Percentiles rank a stretch among this genome's conserved stretches.
Evolutionary conservation across 2,329 filamentous ascomycete species (phyloP).

Genomic region (Helicocarpus griseus): DNA sequence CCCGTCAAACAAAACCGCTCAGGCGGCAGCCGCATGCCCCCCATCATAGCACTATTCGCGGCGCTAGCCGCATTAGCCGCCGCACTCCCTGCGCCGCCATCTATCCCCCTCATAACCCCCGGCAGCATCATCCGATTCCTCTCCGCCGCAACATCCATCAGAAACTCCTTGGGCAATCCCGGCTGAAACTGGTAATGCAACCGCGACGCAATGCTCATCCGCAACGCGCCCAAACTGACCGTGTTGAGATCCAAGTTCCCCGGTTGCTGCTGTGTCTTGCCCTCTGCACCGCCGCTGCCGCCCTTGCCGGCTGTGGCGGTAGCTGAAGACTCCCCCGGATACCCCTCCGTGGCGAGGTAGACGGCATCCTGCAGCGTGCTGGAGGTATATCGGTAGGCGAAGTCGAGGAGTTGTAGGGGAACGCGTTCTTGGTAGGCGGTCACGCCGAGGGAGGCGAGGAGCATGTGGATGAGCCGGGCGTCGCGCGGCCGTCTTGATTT

Average conservation of each 20-base stretch:
- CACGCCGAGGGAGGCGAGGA: constrained; percentile 40
- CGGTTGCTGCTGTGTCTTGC: constrained; percentile 9
- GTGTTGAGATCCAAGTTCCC: constrained; percentile 15
- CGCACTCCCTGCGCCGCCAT: constrained; percentile 10
- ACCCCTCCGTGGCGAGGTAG: constrained; percentile 42
- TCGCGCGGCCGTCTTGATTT: constrained; percentile 40
- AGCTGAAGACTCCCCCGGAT: constrained; percentile 29
- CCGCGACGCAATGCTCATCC: constrained; percentile 51
- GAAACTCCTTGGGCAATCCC: constrained; percentile 51
- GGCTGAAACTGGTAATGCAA: constrained; percentile 52
- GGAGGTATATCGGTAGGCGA: constrained; percentile 46
- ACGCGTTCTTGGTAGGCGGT: constrained; percentile 44
- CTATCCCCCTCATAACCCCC: constrained; percentile 41
- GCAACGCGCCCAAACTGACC: constrained; percentile 48
- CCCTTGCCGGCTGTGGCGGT: constrained; percentile 24
- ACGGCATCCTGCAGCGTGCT: constrained; percentile 43
- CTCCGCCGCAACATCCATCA: constrained; percentile 48
- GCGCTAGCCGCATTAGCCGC: constrained; percentile 11
- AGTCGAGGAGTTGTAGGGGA: constrained; percentile 43
- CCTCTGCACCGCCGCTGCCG: constrained; percentile 11
- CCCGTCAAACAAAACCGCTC: constrained; percentile 54
- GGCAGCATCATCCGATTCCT: constrained; percentile 46
- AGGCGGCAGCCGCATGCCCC: constrained; percentile 50
- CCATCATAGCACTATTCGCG: constrained; percentile 29
- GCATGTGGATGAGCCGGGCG: constrained; percentile 41